These are phyloP conservation scores for Tulasnella sp. DNA, from an alignment of 768 basidiomycete genomes.

Conservation along the genomic window DNA sequence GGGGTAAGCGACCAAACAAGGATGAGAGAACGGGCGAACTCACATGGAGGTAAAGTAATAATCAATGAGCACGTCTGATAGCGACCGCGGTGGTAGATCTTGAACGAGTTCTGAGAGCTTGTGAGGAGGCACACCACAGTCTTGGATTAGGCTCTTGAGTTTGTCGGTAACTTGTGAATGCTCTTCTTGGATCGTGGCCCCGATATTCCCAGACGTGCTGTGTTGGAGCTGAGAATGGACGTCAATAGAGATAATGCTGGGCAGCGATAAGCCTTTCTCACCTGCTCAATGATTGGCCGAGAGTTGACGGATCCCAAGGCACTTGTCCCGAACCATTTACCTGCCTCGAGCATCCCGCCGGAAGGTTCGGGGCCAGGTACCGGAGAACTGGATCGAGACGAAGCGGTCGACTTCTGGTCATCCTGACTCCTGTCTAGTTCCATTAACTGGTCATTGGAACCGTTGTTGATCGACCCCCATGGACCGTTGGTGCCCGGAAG, in stretches of 20 bases:
- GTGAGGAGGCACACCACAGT: slow-evolving; percentile 86
- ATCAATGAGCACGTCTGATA: slow-evolving; percentile 71
- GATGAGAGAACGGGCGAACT: slow-evolving; percentile 27
- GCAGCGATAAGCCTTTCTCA: slow-evolving; percentile 28
- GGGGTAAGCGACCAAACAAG: slow-evolving; percentile 21
- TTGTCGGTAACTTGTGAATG: slow-evolving; percentile 60
- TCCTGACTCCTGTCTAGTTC: slow-evolving; percentile 19
- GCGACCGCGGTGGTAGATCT: slow-evolving; percentile 71
- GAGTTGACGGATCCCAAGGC: slow-evolving; percentile 79
- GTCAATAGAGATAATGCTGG: not conserved
- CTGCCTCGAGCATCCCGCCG: slow-evolving; percentile 71
- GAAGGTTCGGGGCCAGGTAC: slow-evolving; percentile 73
- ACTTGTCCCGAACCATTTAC: slow-evolving; percentile 79
- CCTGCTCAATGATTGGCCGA: slow-evolving; percentile 71
- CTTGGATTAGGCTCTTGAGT: slow-evolving; percentile 75
- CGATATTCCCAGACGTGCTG: not conserved
- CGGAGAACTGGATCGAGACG: slow-evolving; percentile 55
- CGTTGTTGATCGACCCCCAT: not conserved
- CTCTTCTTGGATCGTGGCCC: slow-evolving; percentile 23
- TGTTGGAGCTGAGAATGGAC: slow-evolving; percentile 16
- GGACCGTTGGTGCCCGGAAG: not conserved
- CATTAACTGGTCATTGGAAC: not conserved
- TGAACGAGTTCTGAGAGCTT: slow-evolving; percentile 84
- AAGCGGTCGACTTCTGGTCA: slow-evolving; percentile 43
- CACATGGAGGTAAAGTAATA: slow-evolving; percentile 73